A percentile compares a stretch with the other conserved stretches of the same genome.
phyloP scores from a whole-genome alignment of 371 early-diverging fungal species.

The Mucor piriformis region DNA sequence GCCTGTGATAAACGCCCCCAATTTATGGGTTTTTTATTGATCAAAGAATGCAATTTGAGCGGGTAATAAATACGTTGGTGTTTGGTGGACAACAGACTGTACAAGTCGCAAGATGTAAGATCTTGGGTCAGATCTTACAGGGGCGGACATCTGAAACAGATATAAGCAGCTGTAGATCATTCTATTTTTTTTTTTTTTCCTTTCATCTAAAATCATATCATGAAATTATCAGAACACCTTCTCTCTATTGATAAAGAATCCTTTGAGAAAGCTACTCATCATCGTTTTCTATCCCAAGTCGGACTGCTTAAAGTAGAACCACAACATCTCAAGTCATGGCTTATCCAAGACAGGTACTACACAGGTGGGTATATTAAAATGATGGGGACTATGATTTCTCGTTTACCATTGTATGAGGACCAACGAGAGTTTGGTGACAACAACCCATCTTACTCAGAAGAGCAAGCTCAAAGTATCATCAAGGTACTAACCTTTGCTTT shows the following conservation, averaged over 20 bases:
- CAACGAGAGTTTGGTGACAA: constrained; percentile 25
- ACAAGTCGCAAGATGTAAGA: too few relatives aligned
- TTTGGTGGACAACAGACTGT: too few relatives aligned
- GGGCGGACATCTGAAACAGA: too few relatives aligned
- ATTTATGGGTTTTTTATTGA: background rate
- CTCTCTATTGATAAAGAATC: constrained; percentile 18
- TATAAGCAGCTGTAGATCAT: too few relatives aligned
- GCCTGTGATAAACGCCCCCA: background rate
- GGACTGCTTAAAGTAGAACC: constrained; percentile 23
- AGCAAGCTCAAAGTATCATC: constrained; percentile 16
- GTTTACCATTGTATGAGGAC: constrained; percentile 20
- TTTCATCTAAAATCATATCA: background rate
- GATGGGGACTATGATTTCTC: constrained; percentile 32
- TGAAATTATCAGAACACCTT: constrained; percentile 27
- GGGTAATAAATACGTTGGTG: too few relatives aligned
- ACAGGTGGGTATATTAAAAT: constrained; percentile 31
- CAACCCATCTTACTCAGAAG: constrained; percentile 10
- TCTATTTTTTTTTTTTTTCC: background rate
- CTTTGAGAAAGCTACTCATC: constrained; percentile 31
- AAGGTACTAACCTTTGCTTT: constrained; percentile 26
- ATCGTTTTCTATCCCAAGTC: constrained; percentile 22
- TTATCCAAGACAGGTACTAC: constrained; percentile 29
- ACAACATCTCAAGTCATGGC: constrained; percentile 30
- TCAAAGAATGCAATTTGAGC: too few relatives aligned
- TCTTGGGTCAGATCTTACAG: background rate